Evolutionary conservation across 1,284 basidiomycete genomes (phyloP).

Genomic region (Ustilago cynodontis): DNA sequence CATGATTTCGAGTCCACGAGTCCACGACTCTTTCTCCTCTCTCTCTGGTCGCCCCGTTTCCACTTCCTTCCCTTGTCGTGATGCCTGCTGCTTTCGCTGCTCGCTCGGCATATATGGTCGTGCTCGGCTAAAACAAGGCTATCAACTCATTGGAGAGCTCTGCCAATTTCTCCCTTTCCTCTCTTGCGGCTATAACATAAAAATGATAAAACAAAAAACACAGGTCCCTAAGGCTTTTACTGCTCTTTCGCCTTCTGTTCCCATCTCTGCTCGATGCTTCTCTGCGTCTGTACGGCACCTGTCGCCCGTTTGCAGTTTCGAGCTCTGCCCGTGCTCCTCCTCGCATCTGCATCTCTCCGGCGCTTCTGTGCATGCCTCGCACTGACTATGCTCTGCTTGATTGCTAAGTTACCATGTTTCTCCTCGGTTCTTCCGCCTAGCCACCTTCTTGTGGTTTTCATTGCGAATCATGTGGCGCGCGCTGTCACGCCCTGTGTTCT

Average conservation of each 20-base stretch:
- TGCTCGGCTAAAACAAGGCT: constrained; percentile 10
- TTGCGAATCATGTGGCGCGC: neutral
- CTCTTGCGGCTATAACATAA: too few species aligned
- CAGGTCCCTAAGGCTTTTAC: neutral
- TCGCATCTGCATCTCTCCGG: neutral
- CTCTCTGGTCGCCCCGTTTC: neutral
- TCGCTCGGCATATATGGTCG: constrained; percentile 10
- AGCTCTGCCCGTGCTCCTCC: neutral
- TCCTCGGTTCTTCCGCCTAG: too few species aligned
- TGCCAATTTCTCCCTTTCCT: neutral
- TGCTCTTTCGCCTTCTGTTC: neutral
- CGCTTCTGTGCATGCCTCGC: neutral
- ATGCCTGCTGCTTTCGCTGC: neutral
- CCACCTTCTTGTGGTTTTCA: too few species aligned
- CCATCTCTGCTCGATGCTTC: too few species aligned
- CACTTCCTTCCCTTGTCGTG: neutral
- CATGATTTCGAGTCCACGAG: neutral
- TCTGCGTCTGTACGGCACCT: too few species aligned
- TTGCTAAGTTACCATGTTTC: too few species aligned
- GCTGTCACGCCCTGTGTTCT: neutral
- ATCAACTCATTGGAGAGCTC: neutral
- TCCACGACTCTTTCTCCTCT: neutral
- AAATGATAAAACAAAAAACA: neutral
- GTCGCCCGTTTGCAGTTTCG: neutral
- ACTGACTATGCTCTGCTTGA: neutral